Percentiles rank a stretch among this genome's conserved stretches.
Conservation (phyloP, 129 eudicot species). For the Ambrosia artemisiifolia region DNA sequence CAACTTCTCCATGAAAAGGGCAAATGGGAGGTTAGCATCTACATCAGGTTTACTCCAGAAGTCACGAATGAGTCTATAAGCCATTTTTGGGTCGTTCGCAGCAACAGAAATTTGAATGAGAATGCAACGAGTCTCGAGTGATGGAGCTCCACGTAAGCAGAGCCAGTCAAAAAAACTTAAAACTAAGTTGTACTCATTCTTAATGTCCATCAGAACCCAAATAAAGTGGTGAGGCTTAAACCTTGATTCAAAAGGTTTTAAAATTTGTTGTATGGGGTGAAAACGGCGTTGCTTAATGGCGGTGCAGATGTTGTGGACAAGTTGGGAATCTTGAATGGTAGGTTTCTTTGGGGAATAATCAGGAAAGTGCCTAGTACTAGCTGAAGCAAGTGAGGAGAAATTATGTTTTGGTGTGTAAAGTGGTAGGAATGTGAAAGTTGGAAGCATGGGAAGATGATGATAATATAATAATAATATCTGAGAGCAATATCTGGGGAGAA, state of each 20-base stretch:
- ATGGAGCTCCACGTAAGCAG: conserved; percentile 54
- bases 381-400: conserved; percentile 37
- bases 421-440: conserved; percentile 22
- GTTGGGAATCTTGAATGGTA: conserved; percentile 67
- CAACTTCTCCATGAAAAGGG: conserved; percentile 67
- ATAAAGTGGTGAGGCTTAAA: conserved; percentile 78
- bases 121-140: conserved; percentile 85
- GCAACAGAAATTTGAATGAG: conserved; percentile 80
- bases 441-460: conserved; percentile 20
- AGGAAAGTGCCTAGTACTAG: conserved; percentile 56
- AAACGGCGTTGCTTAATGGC: conserved; percentile 67
- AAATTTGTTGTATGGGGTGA: conserved; percentile 52
- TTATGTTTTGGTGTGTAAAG: conserved; percentile 16
- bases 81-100: conserved; percentile 49
- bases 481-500: conserved; percentile 25
- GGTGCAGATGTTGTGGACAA: conserved; percentile 59
- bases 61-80: conserved; percentile 52
- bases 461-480: not conserved
- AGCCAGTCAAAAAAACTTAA: conserved; percentile 73
- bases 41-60: conserved; percentile 64
- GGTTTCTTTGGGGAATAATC: conserved; percentile 86
- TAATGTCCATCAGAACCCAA: conserved; percentile 89
- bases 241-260: conserved; percentile 71
- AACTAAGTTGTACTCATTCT: conserved; percentile 59
- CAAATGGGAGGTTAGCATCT: conserved; percentile 45